These are phyloP conservation scores for Xylaria hypoxylon DNA, from an alignment of 2,329 filamentous ascomycete species.

Conservation along the genomic window DNA sequence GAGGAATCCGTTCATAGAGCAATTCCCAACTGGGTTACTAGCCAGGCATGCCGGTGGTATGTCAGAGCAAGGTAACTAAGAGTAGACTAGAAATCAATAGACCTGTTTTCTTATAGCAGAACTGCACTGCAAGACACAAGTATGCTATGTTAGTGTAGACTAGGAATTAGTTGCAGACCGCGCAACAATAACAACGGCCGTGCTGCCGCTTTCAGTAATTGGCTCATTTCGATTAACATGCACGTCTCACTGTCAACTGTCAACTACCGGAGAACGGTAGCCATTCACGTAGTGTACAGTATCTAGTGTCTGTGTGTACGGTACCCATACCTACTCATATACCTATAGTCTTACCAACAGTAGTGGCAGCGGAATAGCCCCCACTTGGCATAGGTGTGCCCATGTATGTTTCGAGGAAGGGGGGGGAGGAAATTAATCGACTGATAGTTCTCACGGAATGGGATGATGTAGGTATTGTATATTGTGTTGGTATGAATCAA, in stretches of 20 bases:
- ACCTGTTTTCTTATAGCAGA: too few relatives aligned
- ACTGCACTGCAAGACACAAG: too few relatives aligned
- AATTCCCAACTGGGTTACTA: too few relatives aligned
- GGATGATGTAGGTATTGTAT: constrained; percentile 8
- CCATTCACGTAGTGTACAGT: not conserved
- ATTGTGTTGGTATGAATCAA: not conserved
- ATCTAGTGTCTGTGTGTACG: too few relatives aligned
- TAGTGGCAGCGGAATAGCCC: not conserved
- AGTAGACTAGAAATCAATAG: too few relatives aligned
- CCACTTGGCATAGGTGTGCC: constrained; percentile 14
- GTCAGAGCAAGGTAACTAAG: too few relatives aligned
- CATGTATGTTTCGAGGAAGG: constrained; percentile 9
- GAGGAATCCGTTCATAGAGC: not conserved
- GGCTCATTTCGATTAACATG: constrained; percentile 3
- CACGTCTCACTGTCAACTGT: constrained; percentile 4
- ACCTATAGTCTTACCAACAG: not conserved
- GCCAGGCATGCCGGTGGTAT: too few relatives aligned
- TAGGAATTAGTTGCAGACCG: not conserved
- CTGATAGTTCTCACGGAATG: constrained; percentile 16
- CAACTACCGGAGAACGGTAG: constrained; percentile 1
- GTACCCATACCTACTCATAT: not conserved
- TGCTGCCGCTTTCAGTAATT: not conserved
- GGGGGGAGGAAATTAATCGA: constrained; percentile 8
- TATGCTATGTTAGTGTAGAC: too few relatives aligned
- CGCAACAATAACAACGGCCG: not conserved